Evolutionary conservation across 2,329 filamentous ascomycete genomes (phyloP), one percentile per base, ranked within the genome.

Genomic region (Sclerotinia nivalis): DNA sequence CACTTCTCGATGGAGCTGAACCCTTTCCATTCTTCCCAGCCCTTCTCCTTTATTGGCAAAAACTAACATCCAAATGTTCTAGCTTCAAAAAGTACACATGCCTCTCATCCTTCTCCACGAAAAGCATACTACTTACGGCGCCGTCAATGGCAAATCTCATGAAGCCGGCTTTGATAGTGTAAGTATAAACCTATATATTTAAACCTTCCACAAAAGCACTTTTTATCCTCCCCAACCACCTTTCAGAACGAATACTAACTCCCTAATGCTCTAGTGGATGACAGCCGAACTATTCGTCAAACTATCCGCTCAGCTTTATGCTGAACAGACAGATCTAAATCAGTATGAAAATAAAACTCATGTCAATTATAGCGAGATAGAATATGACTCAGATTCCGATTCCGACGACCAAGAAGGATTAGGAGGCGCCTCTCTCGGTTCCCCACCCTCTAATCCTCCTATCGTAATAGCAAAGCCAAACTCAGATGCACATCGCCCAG

Each of bases 81-180:
- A 64, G 15, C 78, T 86, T 40, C 78, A 79, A 58, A 72, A 72
- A 6, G 79, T 83, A 49, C 75, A 80, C 37, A 77, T 80, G 22
- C 85, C 86, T 2, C 66, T 79, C 2, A 80, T 87, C 28, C 74
- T 78, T 43, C 80, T 78, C 0, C 78, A 80, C 54, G 70, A 76
- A 61, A 71, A 77, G n/a, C 79, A 81, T 72, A 75, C 75, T 12
- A 76, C 66, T 31, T 76, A 78, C 58, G 64, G 72, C 31, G 58
- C 70, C n/a, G 56, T 47, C 2, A 68, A 69, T 60, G 73, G 73
- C 12, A 76, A 74, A 60, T 74, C 71, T 13, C 88, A 90, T 69
- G 84, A 89, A 74, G 88, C 88, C 8, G 88, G 87, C 18, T 90
- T 83, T 72, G 88, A 90, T 76, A 88, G 86, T 82, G 61, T 64